Base-by-base conservation (phyloP, 164 flowering plant species). In the Vitis rotundifolia region DNA sequence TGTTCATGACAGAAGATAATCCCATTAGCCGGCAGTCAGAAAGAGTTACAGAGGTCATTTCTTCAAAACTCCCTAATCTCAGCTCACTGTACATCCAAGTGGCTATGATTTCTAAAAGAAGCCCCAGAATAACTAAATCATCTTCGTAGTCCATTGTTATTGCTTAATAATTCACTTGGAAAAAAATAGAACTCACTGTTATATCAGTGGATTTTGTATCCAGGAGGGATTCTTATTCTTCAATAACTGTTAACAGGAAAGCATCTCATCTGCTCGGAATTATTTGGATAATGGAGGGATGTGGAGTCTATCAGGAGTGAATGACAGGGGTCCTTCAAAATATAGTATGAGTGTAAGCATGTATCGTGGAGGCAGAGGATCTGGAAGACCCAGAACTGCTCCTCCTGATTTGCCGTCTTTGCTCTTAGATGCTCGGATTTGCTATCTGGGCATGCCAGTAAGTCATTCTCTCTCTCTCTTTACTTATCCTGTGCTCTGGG, bases 381-480 rank as follows among this genome's bases (percentile, higher is more conserved):
- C 22, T 75, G 90, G 89, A 63, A 83, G 92, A 67, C 92, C 90
- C 0, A 78, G 87, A 81, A 76, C 80, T 69, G 87, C 90, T 76
- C 94, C 96, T 67, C 99, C 99, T 57, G 99, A 95, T 86, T 79
- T 95, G 83, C 99, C 98, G 61, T 91, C 98, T 37, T 69, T 91
- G 75, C 91, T 93, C 49, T 80, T 95, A 73, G 93, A 93, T 86
- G 85, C 91, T 77, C 83, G 99, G 51, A 88, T 95, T 66, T 67
- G 75, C 76, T 95, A 87, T 61, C 81, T 95, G 5, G 98, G 97
- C 64, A 90, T 95, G 99, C 96, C 99, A 14, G 99, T 95, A 79
- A 84, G 93, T 47, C 44, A 44, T 37, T 68, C 10, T 63, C 37
- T 50, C 37, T 9, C 49, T 71, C 49, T 73, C 52, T 4, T 57